Base-by-base conservation (phyloP, 441 rosid genomes). In the Eutrema salsugineum region DNA sequence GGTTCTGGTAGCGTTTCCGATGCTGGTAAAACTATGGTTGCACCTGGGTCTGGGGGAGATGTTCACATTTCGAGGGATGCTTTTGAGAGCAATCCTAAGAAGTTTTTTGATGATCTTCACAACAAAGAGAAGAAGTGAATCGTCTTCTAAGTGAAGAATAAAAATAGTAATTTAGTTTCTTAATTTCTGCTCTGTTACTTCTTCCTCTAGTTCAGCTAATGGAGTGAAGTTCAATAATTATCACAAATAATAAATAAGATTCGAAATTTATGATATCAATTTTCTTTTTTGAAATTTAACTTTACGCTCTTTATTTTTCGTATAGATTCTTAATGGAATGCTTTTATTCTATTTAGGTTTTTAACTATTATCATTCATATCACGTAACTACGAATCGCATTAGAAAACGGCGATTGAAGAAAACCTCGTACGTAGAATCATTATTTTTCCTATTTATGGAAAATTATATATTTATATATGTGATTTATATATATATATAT, bases 61-160 rank as follows among this genome's bases (percentile, higher is more conserved):
- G 5, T 17, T 1, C 63, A 12, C 48, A 44, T 63, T 0, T 15
- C 19, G 0, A 63, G 70, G 12, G 57, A 55, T 16, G 47, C n/a
- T 16, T 72, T 64, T 46, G 65, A 72, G 48, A 55, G 10, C 6
- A 44, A 72, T 5, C 65, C 71, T 11, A 72, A 63, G 38, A 72
- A 63, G 71, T 72, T 42, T 17, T 63, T 72, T 27, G 16, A 46
- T 64, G 77, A 64, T 64, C 77, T 64, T 55, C 64, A 55, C 71
- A 0, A 8, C 30, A 55, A 55, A 46, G 49, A 63, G 5, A 72
- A 63, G 58, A 72, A 72, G 55, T 63, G 28, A 63, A 24, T 4
- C 27, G 27, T 10, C 8, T 10, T 35, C 5, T 11, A 22, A 47
- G 16, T 16, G 39, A 58, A 58, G 30, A 36, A 40, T 12, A 49